Evolutionary conservation across 805 yeast genomes (phyloP), one percentile per base, ranked within the genome.

Genomic region (Lipomyces sp.): DNA sequence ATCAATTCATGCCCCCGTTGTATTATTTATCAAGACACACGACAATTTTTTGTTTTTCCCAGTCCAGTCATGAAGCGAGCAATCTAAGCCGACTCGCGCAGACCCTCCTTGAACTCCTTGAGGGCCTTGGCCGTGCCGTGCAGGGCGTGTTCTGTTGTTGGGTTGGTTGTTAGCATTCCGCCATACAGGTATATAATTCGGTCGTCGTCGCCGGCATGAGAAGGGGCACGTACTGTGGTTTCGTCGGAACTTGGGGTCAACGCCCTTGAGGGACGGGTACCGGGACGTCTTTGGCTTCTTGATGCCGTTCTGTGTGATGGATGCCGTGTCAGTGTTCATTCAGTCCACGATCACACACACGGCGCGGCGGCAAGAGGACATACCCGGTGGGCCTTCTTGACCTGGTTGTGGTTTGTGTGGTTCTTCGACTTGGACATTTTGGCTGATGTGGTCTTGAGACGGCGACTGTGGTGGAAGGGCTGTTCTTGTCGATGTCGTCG

Each of bases 391-490:
- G 98, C 98, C 95, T 93, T 93, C 76, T 78, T 86, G 89, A 85
- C 86, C 80, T 91, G 98, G 95, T 93, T 93, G 80, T 93, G 98
- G 79, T 89, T 90, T 79, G 98, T 93, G 77, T 93, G 98, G 81
- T 93, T 93, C 96, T 93, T 93, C 67, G 98, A 91, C 82, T 93
- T 93, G 77, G 98, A 75, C 98, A 93, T 91, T 78, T 50, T 35
- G 57, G 39, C 40, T 10, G 23, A 13, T 45, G 40, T 28, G 34
- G 19, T 28, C 29, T 11, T 14, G 19, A 26, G 26, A 16, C 37
- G n/a, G 14, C 22, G 16, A 19, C 36, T 14, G 8, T 11, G 42
- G 10, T 7, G 24, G 36, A 18, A 16, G 34, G 8, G 31, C 3
- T 13, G 33, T 33, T 29, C 37, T 23, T 22, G 22, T 21, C 29